phyloP scores from a whole-genome alignment of 306 rosid species.

The Quillaja saponaria region DNA sequence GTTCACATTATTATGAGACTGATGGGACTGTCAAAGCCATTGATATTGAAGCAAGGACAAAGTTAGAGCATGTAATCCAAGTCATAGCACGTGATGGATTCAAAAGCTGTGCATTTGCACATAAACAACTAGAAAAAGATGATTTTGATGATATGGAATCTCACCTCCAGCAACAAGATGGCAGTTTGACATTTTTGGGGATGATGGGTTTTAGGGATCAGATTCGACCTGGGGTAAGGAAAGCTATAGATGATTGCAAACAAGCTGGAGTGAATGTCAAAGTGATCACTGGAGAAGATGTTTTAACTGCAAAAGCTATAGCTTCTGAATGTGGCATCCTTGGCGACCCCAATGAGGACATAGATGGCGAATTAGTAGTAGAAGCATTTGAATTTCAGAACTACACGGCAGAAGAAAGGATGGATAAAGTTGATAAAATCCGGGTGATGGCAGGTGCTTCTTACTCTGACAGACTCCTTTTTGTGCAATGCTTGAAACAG shows the following conservation, averaged over 20 bases:
- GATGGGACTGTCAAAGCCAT: not conserved
- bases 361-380: not conserved
- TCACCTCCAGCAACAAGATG: not conserved
- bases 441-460: constrained; percentile 5
- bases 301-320: not conserved
- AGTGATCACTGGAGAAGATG: constrained; percentile 8
- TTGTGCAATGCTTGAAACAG: constrained; percentile 13
- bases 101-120: constrained; percentile 14
- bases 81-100: constrained; percentile 2
- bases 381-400: not conserved
- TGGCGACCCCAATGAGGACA: not conserved
- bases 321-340: constrained; percentile 7
- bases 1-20: constrained; percentile 14
- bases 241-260: constrained; percentile 5
- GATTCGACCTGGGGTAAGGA: not conserved
- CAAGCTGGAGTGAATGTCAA: constrained; percentile 2
- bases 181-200: not conserved
- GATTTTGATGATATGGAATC: not conserved
- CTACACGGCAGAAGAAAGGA: not conserved
- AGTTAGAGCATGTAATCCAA: constrained; percentile 4
- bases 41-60: not conserved
- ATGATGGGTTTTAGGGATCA: constrained; percentile 1
- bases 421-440: constrained; percentile 14
- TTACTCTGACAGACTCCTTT: not conserved
- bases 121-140: not conserved